A percentile compares a stretch with the other conserved stretches of the same genome.
Evolutionary conservation across 257 asterid genomes (phyloP).

Genomic region (Solanum sejunctum): DNA sequence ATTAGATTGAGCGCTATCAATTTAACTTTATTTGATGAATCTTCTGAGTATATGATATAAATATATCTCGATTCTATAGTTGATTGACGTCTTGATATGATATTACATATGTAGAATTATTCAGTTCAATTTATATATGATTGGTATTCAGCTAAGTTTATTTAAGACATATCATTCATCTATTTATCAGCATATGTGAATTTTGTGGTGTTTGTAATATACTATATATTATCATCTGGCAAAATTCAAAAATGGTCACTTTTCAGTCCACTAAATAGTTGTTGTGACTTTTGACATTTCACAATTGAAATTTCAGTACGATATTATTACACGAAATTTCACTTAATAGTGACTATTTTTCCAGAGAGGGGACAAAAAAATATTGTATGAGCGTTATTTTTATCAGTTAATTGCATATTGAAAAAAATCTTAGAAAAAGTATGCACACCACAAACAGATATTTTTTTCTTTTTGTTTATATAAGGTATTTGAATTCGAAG

Average conservation of each 20-base stretch:
- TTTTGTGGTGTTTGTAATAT: background rate
- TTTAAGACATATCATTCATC: background rate
- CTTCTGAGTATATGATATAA: background rate
- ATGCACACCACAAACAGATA: too few relatives aligned
- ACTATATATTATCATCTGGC: background rate
- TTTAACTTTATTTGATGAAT: background rate
- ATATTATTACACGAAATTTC: too few relatives aligned
- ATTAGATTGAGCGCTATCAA: too few relatives aligned
- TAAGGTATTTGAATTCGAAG: background rate
- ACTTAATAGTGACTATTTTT: background rate
- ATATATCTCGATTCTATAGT: background rate
- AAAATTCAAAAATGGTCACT: background rate
- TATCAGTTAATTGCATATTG: too few relatives aligned
- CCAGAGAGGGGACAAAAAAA: too few relatives aligned
- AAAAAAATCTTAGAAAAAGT: too few relatives aligned
- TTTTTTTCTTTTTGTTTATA: too few relatives aligned
- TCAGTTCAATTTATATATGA: background rate
- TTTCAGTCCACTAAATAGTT: too few relatives aligned
- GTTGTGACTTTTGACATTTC: too few relatives aligned
- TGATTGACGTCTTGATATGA: background rate
- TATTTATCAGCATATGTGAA: background rate
- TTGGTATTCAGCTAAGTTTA: background rate
- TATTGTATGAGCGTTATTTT: background rate
- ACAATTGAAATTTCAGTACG: too few relatives aligned
- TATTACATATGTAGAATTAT: background rate